Evolutionary conservation across 306 rosid genomes (phyloP), one percentile per base, ranked within the genome.

Genomic region (Casuarina equisetifolia): DNA sequence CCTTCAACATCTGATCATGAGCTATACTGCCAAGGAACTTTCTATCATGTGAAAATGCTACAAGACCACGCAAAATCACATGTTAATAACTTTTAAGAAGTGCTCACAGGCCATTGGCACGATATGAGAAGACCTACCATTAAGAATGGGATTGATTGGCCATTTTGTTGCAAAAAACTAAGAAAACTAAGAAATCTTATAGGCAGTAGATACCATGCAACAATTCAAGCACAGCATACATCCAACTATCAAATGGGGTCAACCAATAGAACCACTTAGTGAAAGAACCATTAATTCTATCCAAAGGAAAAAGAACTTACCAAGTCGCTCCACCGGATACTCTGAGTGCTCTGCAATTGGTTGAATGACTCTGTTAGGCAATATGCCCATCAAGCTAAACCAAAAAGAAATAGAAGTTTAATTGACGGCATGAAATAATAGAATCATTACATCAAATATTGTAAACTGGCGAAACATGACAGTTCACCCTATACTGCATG

Each of bases 341-440:
- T 92, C 94, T 10, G 94, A 92, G 86, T 94, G 97, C 84, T 92
- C 96, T 3, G 97, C 96, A 76, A 94, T 94, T 43, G 97, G 98
- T 81, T 92, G 96, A 81, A 94, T 89, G 72, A 92, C 52, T 83
- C 88, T 90, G 89, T 92, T 94, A 9, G 98, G 98, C 74, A 94
- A 86, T 86, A 94, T 85, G 79, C 92, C 97, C 38, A 94, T 86
- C 79, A 94, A 74, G 83, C 97, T 94, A 81, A 70, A 76, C 51
- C 55, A 13, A 76, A 58, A 73, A n/a, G 54, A 63, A 3, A 70
- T 9, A 43, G 42, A 58, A 17, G 20, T 40, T 45, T 11, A 59
- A 57, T 49, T 76, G 76, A 64, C 58, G 51, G 39, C 20, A 69
- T 79, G 63, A 63, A 50, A 39, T 52, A 12, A 67, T 36, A 64